Base-by-base conservation (phyloP, 2,329 filamentous ascomycete species). In the Harringtonia lauricola region DNA sequence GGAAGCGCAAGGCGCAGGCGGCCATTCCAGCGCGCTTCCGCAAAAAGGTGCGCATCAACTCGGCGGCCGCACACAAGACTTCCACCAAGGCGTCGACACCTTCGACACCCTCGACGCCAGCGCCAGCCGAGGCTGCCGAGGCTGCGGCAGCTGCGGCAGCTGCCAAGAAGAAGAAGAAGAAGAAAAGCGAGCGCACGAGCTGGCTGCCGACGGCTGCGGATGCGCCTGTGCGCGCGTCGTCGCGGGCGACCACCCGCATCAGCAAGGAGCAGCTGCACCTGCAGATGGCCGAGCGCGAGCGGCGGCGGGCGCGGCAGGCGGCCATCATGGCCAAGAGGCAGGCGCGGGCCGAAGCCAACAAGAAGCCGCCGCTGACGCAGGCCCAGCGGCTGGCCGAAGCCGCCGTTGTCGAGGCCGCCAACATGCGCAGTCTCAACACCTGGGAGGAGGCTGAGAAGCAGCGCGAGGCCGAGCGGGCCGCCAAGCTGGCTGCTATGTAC, bases 371-470 rank as follows among this genome's bases (percentile, higher is more conserved):
- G 24, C 79, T 94, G 77, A 94, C 88, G 7, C 90, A 95, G 62
- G 86, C 78, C 36, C 82, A 96, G 59, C 76, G 88, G 31, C 70
- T 95, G 24, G 81, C 78, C 24, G 86, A 94, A 62, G 89, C 89
- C 2, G 86, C 82, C 17, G 67, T 81, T 42, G 81, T 94, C 8
- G 92, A 96, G 63, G 83, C 83, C 61, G 72, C 81, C 54, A 95
- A 98, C 61, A 76, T 83, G 53, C 94, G 86, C 70, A 96, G 83
- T 61, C 66, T 95, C 56, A 95, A 90, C 57, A 75, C 86, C 44
- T 96, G 90, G 89, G 89, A 96, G 61, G 83, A 87, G 60, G 86
- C 87, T 8, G 92, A 98, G 64, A 88, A 87, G 63, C 80, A 83
- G 59, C 79, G 90, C 46, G 84, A 89, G 52, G 86, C 90, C 54